Base-by-base conservation (phyloP, 257 asterid genomes). In the Jacaranda copaia region DNA sequence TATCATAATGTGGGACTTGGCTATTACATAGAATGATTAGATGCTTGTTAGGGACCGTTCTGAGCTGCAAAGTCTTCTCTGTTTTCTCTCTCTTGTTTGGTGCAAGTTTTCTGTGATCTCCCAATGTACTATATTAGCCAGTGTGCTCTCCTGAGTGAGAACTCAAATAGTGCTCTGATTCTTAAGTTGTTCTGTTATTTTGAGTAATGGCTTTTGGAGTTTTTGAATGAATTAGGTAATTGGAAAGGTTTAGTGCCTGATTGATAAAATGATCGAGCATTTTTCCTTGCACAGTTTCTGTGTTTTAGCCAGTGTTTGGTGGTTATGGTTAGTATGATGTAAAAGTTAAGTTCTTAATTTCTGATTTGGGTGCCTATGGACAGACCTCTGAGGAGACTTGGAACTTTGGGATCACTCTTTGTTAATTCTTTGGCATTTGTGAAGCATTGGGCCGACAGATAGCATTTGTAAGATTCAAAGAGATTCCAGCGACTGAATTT, bases 151-250 rank as follows among this genome's bases (percentile, higher is more conserved):
- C 32, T 25, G 32, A 25, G 32, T 2, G 32, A 25, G 32, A 62
- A 73, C 56, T 49, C 56, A 40, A 15, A 52, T 11, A 10, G 32
- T 79, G 71, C 67, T 72, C 58, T 46, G 67, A 45, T 45, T 73
- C 58, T 57, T 59, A 72, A 12, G 68, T 20, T 57, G 18, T 59
- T 45, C 39, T 59, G 52, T 51, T 43, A 56, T 48, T 51, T 49
- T 61, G 25, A 61, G 18, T 68, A 15, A 65, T 40, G 40, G 46
- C 62, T 52, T 61, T 51, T 61, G 63, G 55, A 61, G 53, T 62
- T 45, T 53, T 48, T 18, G 36, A 42, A 49, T 56, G 46, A 43
- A 57, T 51, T 69, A 38, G 59, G 38, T 65, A 38, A 25, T 25
- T 1, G 32, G 32, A 25, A 25, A 25, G 32, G 32, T 25, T 25